These are phyloP conservation scores for Suillus paluster DNA, from an alignment of 768 basidiomycete genomes.

Conservation along the genomic window DNA sequence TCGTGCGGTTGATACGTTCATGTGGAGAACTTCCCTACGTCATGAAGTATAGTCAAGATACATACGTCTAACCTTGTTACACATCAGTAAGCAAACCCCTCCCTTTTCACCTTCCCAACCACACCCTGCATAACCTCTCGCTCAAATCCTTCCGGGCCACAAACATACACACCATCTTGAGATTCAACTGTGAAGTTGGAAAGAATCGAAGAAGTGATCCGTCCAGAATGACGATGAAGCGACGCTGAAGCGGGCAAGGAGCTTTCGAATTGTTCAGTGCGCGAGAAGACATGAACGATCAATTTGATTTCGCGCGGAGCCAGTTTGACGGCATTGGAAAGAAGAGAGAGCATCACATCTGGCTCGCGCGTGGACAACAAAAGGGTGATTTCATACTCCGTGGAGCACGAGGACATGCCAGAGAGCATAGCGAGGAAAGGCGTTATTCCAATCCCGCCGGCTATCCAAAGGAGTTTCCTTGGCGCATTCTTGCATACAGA, in stretches of 20 bases:
- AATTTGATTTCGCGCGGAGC: conserved; percentile 21
- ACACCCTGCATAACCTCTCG: conserved; percentile 38
- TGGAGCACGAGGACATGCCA: background rate
- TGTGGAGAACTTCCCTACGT: conserved; percentile 20
- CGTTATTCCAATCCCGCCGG: conserved; percentile 69
- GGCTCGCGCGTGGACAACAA: conserved; percentile 60
- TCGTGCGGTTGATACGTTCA: background rate
- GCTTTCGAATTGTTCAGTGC: conserved; percentile 10
- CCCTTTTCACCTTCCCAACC: conserved; percentile 41
- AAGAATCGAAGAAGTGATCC: conserved; percentile 16
- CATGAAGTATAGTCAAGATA: conserved; percentile 36
- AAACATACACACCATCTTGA: conserved; percentile 44
- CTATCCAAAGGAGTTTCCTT: conserved; percentile 53
- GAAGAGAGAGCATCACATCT: conserved; percentile 49
- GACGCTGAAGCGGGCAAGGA: conserved; percentile 1
- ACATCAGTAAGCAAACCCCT: conserved; percentile 50
- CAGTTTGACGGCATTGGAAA: background rate
- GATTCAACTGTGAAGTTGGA: conserved; percentile 17
- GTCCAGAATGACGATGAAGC: background rate
- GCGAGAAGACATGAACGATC: conserved; percentile 45
- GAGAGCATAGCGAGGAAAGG: conserved; percentile 64
- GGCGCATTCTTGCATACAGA: background rate
- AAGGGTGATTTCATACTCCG: conserved; percentile 45
- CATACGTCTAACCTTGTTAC: background rate
- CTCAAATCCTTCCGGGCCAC: conserved; percentile 56